Conservation (phyloP, 768 basidiomycete genomes). For the Pisolithus orientalis region DNA sequence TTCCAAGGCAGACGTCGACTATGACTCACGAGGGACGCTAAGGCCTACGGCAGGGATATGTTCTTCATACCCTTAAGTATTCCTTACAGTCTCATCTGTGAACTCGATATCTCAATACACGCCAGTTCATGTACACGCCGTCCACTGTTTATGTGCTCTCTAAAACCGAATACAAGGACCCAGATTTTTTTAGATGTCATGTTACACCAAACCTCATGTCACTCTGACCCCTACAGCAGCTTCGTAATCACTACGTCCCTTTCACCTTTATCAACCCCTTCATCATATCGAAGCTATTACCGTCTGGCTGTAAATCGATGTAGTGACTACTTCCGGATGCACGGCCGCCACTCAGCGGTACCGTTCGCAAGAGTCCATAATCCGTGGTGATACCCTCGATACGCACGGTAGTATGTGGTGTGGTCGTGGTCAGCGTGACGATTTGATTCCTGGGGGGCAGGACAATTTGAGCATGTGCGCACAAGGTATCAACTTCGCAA, state of each 20-base stretch:
- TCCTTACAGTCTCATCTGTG: too few species aligned
- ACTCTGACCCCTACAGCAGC: too few species aligned
- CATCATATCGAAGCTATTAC: conserved; percentile 96
- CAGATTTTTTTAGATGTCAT: too few species aligned
- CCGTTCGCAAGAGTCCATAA: conserved; percentile 79
- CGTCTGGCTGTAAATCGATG: conserved; percentile 93
- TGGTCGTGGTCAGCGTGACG: conserved; percentile 74
- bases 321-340: conserved; percentile 29
- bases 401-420: conserved; percentile 62
- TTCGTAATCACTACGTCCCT: not conserved
- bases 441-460: conserved; percentile 59
- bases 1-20: too few species aligned
- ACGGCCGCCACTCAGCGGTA: conserved; percentile 32
- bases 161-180: too few species aligned
- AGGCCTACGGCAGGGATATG: too few species aligned
- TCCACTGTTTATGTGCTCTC: too few species aligned
- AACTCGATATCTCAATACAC: too few species aligned
- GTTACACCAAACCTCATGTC: too few species aligned
- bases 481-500: not conserved
- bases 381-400: conserved; percentile 85
- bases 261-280: conserved; percentile 60
- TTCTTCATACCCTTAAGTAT: too few species aligned
- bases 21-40: too few species aligned
- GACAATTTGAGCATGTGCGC: conserved; percentile 3
- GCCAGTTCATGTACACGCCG: too few species aligned